Evolutionary conservation across 495 filamentous ascomycete genomes (phyloP).

Genomic region (Penicillium pancosmium): DNA sequence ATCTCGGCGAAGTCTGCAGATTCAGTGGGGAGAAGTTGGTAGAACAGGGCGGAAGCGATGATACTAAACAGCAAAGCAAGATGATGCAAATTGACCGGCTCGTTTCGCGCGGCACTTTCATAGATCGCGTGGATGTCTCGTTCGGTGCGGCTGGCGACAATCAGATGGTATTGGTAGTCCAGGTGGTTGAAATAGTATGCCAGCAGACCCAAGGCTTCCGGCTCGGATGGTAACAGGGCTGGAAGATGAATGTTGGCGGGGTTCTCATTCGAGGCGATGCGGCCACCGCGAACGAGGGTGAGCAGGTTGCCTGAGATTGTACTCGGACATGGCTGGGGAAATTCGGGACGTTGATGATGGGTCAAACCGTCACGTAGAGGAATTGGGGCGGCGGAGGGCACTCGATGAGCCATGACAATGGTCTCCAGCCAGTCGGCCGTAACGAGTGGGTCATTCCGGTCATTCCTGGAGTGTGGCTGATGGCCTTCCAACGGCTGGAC

Average conservation of each 20-base stretch:
- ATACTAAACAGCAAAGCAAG: slow-evolving; percentile 46
- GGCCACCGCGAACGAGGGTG: neutral
- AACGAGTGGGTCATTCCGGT: slow-evolving; percentile 23
- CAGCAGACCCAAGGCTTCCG: slow-evolving; percentile 35
- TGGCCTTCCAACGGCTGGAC: too few species aligned
- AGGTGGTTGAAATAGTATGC: slow-evolving; percentile 40
- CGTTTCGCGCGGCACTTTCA: slow-evolving; percentile 15
- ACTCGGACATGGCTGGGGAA: neutral
- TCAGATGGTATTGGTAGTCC: slow-evolving; percentile 43
- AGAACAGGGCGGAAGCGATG: slow-evolving; percentile 39
- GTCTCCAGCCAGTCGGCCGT: slow-evolving; percentile 43
- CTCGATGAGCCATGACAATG: slow-evolving; percentile 43
- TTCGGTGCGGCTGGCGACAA: slow-evolving; percentile 30
- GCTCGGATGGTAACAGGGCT: slow-evolving; percentile 28
- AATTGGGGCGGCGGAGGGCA: slow-evolving; percentile 32
- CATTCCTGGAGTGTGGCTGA: too few species aligned
- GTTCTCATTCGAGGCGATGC: slow-evolving; percentile 21
- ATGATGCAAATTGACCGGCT: slow-evolving; percentile 24
- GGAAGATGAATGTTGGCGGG: slow-evolving; percentile 27
- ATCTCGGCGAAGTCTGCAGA: slow-evolving; percentile 32
- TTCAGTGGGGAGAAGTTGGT: slow-evolving; percentile 29
- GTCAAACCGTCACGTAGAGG: slow-evolving; percentile 27
- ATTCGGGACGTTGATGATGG: slow-evolving; percentile 6
- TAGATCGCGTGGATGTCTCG: slow-evolving; percentile 41
- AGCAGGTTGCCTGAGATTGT: neutral